Base-by-base conservation (phyloP, 257 asterid species). In the Nyctanthes arbortristis region DNA sequence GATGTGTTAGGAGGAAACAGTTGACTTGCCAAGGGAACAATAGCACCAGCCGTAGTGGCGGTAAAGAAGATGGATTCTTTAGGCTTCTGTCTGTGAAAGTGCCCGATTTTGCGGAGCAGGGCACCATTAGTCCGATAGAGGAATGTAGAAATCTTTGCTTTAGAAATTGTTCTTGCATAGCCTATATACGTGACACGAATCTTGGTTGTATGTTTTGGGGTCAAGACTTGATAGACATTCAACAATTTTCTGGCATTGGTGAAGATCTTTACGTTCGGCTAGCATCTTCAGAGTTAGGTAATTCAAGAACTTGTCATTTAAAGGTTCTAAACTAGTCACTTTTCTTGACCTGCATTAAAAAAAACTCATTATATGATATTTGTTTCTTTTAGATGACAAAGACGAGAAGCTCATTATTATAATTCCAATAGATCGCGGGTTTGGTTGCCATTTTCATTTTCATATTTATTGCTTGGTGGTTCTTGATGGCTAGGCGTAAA, bases 191-290 rank as follows among this genome's bases (percentile, higher is more conserved):
- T 58, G 72, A 68, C 65, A 11, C 37, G 5, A 72, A 40, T 5
- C 77, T 86, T 8, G 92, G 92, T 2, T 88, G 92, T 62, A 79
- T 85, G 90, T 52, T 80, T 4, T 88, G 95, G 95, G 68, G 68
- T 0, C 49, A 58, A 4, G 68, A 10, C 25, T 69, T 88, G 73
- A 54, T 85, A 2, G 95, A 88, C 32, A 24, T 74, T 36, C 95
- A 83, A 67, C 39, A 77, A 49, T 85, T 88, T 49, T 1, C 69
- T 31, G 36, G 14, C 0, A 81, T 60, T 56, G 89, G 95, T 32
- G 62, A 40, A 9, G 83, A 81, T 81, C 77, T 88, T 29, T 73
- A 74, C 71, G 16, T 88, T 35, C 89, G 90, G 12, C 77, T 89
- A 14, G 65, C 81, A 0, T 24, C 73, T 61, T 74, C 91, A 6